A percentile compares a stretch with the other conserved stretches of the same genome.
phyloP scores from a whole-genome alignment of 2,329 filamentous ascomycete species.

The Fusarium sp. region DNA sequence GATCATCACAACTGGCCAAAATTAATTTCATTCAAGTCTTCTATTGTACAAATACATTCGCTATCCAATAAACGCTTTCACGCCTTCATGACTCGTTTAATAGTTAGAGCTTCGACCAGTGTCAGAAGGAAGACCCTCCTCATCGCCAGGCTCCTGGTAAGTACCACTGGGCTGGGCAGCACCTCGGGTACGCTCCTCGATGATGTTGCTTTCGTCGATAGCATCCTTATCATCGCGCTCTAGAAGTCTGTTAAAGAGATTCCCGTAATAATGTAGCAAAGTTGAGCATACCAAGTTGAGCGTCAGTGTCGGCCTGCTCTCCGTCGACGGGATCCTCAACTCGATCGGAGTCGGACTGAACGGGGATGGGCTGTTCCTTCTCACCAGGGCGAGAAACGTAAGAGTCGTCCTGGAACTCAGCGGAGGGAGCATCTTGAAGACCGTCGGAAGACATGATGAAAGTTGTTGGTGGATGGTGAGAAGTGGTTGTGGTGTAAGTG shows the following conservation, averaged over 20 bases:
- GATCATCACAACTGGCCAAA: not conserved
- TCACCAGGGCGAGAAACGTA: constrained; percentile 31
- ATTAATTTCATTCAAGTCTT: not conserved
- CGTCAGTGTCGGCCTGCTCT: constrained; percentile 22
- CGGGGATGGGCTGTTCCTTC: constrained; percentile 30
- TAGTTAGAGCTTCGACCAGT: constrained; percentile 28
- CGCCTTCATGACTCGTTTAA: not conserved
- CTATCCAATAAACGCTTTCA: not conserved
- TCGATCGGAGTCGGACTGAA: constrained; percentile 29
- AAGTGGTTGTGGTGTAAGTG: not conserved
- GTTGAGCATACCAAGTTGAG: constrained; percentile 24
- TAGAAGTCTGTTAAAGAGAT: not conserved
- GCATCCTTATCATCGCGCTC: constrained; percentile 30
- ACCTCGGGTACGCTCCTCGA: constrained; percentile 29
- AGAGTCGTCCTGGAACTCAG: constrained; percentile 24
- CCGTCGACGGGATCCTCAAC: constrained; percentile 27
- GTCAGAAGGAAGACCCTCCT: constrained; percentile 30
- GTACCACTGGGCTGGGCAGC: constrained; percentile 25
- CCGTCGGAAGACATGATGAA: constrained; percentile 27
- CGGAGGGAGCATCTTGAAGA: constrained; percentile 14
- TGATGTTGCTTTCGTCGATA: constrained; percentile 30
- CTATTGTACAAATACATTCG: not conserved
- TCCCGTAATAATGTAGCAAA: fast-evolving
- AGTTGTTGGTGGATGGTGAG: not conserved
- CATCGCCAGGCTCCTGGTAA: constrained; percentile 31